phyloP scores from a whole-genome alignment of 441 rosid genomes.

The Jatropha multifida region DNA sequence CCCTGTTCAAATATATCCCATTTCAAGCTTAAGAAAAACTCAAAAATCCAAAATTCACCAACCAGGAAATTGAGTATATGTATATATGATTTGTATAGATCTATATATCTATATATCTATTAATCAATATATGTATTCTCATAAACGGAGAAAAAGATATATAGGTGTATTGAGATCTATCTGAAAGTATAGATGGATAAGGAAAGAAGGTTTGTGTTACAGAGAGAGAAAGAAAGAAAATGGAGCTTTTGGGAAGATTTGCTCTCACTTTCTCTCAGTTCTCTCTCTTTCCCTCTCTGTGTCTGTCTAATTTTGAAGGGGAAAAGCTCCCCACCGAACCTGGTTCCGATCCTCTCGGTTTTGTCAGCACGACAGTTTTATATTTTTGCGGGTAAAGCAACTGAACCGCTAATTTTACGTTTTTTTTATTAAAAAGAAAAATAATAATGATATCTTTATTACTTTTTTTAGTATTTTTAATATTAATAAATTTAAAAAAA shows the following conservation, averaged over 20 bases:
- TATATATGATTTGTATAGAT: background rate
- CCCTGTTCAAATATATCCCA: conserved; percentile 16
- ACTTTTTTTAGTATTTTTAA: too few relatives aligned
- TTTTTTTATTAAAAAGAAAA: background rate
- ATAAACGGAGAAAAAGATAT: conserved; percentile 2
- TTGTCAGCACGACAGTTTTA: conserved; percentile 26
- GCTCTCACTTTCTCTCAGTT: conserved; percentile 30
- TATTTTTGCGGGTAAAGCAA: conserved; percentile 27
- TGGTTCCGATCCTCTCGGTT: conserved; percentile 57
- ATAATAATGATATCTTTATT: background rate
- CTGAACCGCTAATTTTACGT: conserved; percentile 36
- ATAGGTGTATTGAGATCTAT: conserved; percentile 8
- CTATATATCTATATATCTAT: background rate
- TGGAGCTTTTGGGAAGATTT: conserved; percentile 11
- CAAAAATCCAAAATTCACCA: conserved; percentile 9
- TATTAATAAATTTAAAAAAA: too few relatives aligned
- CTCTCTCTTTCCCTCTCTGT: conserved; percentile 21
- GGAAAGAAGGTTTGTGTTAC: background rate
- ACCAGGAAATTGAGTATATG: background rate
- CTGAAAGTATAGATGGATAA: conserved; percentile 10
- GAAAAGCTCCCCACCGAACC: conserved; percentile 52
- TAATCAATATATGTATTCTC: background rate
- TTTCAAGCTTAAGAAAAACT: conserved; percentile 11
- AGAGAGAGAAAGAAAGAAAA: conserved; percentile 18
- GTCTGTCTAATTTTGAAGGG: conserved; percentile 40